Evolutionary conservation across 768 basidiomycete species (phyloP), one percentile per base, ranked within the genome.

Genomic region (Russula compacta): DNA sequence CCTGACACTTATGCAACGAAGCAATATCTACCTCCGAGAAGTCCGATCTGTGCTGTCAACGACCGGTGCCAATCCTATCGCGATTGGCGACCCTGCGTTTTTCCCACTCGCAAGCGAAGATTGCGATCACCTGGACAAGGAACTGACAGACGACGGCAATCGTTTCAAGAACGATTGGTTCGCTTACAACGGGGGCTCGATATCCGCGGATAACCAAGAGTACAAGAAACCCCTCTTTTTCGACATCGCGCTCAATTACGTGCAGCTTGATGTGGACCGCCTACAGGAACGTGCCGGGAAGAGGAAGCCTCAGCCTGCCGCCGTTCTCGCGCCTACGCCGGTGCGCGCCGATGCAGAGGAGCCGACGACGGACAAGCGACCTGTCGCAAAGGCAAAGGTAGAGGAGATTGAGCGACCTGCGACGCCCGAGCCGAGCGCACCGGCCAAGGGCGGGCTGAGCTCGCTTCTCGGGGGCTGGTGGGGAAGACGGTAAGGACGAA

Each of bases 171-270:
- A 79, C 39, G 85, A 85, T 48, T 93, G 91, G 91, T 88, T 89
- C 67, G 78, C 83, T 1, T 80, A 79, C 70, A 90, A 90, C 67
- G 89, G 90, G 3, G 90, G 90, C 3, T 74, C 77, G 36, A 58
- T 65, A 6, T 67, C 74, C 38, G 68, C 56, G 0, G 77, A 80
- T 51, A 69, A 76, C 52, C 77, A 79, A 67, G 72, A 77, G 42
- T 76, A 85, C 69, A 85, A 86, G 75, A 95, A 95, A 70, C 91
- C 92, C 15, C 68, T 92, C 43, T 97, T 98, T 77, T 97, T 95
- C 73, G 91, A 97, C 70, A 88, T 92, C 63, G 94, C 92, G 17
- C 83, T 94, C 68, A 97, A 95, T 73, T 97, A 95, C 69, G 85
- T 92, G 57, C 83, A 89, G 64, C 73, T 93, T 61, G 89, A 94